Conservation (phyloP, 140 eudicot species). For the Ambrosia hybrid region DNA sequence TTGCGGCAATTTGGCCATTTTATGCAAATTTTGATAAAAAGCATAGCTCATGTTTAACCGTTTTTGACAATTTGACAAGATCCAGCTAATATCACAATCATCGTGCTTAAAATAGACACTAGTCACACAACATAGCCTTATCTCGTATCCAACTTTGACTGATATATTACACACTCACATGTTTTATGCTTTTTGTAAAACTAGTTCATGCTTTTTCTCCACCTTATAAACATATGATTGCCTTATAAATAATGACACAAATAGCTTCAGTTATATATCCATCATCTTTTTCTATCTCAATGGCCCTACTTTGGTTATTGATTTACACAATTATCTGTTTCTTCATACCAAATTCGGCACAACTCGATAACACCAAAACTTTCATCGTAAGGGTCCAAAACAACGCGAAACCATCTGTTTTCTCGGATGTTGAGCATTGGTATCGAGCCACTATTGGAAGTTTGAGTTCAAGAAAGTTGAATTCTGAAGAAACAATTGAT, state of each 20-base stretch:
- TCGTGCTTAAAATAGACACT: slow-evolving; percentile 21
- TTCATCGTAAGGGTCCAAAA: slow-evolving; percentile 66
- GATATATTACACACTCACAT: slow-evolving; percentile 10
- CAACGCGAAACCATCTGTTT: slow-evolving; percentile 65
- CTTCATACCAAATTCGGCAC: slow-evolving; percentile 20
- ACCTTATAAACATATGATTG: not conserved
- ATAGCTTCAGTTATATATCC: not conserved
- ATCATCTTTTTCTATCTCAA: slow-evolving; percentile 23
- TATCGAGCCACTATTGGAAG: slow-evolving; percentile 58
- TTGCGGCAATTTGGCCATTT: slow-evolving; percentile 31
- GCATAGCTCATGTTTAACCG: slow-evolving; percentile 15
- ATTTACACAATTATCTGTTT: slow-evolving; percentile 22
- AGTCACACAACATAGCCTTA: not conserved
- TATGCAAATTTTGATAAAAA: not conserved
- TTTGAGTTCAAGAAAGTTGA: slow-evolving; percentile 33
- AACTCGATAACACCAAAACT: slow-evolving; percentile 33
- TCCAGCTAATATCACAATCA: slow-evolving; percentile 21
- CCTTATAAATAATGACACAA: slow-evolving; percentile 16
- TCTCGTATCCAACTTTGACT: not conserved
- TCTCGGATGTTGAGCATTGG: slow-evolving; percentile 64
- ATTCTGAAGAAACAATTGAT: slow-evolving; percentile 3
- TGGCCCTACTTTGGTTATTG: slow-evolving; percentile 32
- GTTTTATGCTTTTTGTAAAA: not conserved
- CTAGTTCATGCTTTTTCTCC: slow-evolving; percentile 16
- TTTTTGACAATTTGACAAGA: slow-evolving; percentile 12